Base-by-base conservation (phyloP, 768 basidiomycete genomes). In the Pisolithus orientalis region DNA sequence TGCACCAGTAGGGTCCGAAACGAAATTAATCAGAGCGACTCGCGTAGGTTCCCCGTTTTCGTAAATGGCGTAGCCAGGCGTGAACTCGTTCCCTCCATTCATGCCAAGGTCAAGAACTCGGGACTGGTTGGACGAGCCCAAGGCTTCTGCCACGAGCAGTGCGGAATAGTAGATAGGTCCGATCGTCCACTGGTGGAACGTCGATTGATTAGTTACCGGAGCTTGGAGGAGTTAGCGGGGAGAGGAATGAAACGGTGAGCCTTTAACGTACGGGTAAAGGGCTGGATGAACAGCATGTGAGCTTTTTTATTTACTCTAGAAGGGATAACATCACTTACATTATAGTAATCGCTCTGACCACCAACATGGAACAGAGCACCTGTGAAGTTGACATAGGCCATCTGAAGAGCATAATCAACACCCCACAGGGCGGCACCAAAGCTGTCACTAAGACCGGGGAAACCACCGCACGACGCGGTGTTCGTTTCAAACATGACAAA, bases 131-230 rank as follows among this genome's bases (percentile, higher is more conserved):
- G 79, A 77, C 43, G 75, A 71, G n/a, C 87, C 88, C 31, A 91
- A 73, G 4, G 77, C 74, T 65, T 92, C 90, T 1, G 88, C 79
- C 39, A 86, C 72, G 56, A 84, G 75, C 25, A 94, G 68, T 1
- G 83, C 75, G 1, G 89, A 76, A 66, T 91, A 92, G 70, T 86
- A 90, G 43, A 85, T 68, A 0, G 85, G 77, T 3, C 86, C 86
- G 38, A 86, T 74, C 1, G 85, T 85, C 87, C 88, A 91, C 65
- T 85, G 71, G 53, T 77, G 77, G 65, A 73, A 80, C 0, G 70
- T 56, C 0, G 80, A 76, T 56, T 81, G 73, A 57, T 83, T 85
- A n/a, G 67, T 72, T 6, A 77, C 77, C 2, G 78, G 78, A 0
- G 79, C 77, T 56, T 57, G 68, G 70, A 29, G 62, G 68, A 58